Percentiles rank a stretch among this genome's conserved stretches.
These are phyloP conservation scores for Trichoderma hamatum DNA, from an alignment of 2,329 filamentous ascomycete species.

Conservation along the genomic window DNA sequence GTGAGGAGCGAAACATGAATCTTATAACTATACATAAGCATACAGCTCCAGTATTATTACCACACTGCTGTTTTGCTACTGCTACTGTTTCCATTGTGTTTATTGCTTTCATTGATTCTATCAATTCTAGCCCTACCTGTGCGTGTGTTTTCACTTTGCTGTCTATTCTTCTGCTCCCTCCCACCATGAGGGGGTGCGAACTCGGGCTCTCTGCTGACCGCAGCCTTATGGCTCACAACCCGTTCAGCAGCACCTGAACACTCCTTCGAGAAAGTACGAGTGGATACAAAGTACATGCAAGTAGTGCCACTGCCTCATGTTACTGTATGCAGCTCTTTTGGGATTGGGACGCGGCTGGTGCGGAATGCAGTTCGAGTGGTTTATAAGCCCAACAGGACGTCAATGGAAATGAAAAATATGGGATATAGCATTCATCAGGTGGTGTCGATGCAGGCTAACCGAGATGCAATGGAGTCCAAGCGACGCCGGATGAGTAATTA, in stretches of 20 bases:
- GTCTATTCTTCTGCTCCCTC: too few relatives aligned
- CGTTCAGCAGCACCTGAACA: conserved; percentile 8
- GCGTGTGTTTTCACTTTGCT: neutral
- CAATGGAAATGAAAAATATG: neutral
- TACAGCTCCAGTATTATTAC: neutral
- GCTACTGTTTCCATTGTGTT: neutral
- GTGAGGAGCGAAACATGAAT: neutral
- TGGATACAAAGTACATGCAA: neutral
- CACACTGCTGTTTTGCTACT: neutral
- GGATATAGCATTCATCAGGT: neutral
- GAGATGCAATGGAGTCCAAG: neutral
- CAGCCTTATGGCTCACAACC: conserved; percentile 8
- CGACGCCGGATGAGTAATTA: neutral
- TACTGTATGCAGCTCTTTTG: neutral
- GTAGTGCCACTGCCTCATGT: neutral
- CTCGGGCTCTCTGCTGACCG: conserved; percentile 15
- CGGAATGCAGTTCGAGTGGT: neutral
- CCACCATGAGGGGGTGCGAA: neutral
- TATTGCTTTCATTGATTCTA: neutral
- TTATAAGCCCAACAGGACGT: neutral
- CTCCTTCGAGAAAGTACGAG: conserved; percentile 9
- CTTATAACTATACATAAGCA: neutral
- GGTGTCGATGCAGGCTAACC: neutral
- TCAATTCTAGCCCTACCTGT: neutral
- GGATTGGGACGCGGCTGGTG: neutral